phyloP scores from a whole-genome alignment of 1,284 basidiomycete genomes.

The Kalmanozyma brasiliensis region DNA sequence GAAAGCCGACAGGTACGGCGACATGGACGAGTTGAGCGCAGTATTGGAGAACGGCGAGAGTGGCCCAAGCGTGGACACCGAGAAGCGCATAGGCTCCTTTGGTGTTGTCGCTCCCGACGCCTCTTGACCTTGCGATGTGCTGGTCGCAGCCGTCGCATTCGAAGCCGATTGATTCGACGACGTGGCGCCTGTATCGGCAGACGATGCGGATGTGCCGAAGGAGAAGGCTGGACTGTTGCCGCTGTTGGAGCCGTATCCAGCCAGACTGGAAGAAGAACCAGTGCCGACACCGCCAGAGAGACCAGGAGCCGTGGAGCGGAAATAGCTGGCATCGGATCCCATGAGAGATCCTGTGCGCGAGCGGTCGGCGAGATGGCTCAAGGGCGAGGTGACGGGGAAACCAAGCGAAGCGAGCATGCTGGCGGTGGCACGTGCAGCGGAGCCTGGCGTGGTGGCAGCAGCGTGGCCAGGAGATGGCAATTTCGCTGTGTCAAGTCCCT shows the following conservation, averaged over 20 bases:
- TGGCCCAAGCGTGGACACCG: conserved; percentile 53
- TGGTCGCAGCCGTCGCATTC: conserved; percentile 19
- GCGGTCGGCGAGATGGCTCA: conserved; percentile 46
- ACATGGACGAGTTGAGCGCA: conserved; percentile 62
- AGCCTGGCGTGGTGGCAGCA: conserved; percentile 34
- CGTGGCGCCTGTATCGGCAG: conserved; percentile 21
- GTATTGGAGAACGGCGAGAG: conserved; percentile 65
- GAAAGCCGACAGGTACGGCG: conserved; percentile 65
- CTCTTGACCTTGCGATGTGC: conserved; percentile 31
- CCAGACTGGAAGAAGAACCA: conserved; percentile 14
- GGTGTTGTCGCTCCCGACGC: conserved; percentile 30
- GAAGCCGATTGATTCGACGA: conserved; percentile 29
- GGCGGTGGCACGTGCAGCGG: conserved; percentile 36
- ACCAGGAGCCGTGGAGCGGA: conserved; percentile 43
- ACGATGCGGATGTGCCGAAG: conserved; percentile 31
- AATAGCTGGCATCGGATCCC: conserved; percentile 44
- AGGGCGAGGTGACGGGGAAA: conserved; percentile 45
- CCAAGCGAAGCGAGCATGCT: conserved; percentile 45
- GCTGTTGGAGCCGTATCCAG: conserved; percentile 26
- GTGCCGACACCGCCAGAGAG: conserved; percentile 27
- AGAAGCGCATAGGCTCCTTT: conserved; percentile 62
- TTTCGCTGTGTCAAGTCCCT: conserved; percentile 48
- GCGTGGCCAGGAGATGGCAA: conserved; percentile 42
- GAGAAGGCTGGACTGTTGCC: conserved; percentile 45
- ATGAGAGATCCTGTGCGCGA: conserved; percentile 30